These are phyloP conservation scores for Diaporthe ilicicola DNA, from an alignment of 2,329 filamentous ascomycete genomes.

Conservation along the genomic window DNA sequence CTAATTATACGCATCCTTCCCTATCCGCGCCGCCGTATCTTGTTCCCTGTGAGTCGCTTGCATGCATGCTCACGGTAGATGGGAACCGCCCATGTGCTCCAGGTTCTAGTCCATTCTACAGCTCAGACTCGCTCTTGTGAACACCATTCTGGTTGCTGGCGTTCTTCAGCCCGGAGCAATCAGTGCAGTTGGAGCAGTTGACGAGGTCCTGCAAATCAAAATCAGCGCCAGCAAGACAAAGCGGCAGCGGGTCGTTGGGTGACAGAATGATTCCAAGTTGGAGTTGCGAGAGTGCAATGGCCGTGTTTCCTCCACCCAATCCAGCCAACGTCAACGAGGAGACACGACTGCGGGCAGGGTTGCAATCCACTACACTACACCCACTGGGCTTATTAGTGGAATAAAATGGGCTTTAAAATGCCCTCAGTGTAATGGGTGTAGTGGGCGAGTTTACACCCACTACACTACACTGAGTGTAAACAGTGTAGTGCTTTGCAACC, in stretches of 20 bases:
- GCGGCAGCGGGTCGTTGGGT: background rate
- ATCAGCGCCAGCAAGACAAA: background rate
- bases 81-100: background rate
- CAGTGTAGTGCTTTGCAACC: too few relatives aligned
- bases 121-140: slow-evolving; percentile 21
- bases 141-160: slow-evolving; percentile 23
- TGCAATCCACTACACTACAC: too few relatives aligned
- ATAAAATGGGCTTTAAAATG: too few relatives aligned
- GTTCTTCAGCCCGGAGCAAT: slow-evolving; percentile 23
- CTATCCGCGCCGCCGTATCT: background rate
- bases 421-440: too few relatives aligned
- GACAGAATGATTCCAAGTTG: background rate
- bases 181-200: slow-evolving; percentile 30
- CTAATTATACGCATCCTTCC: background rate
- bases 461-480: too few relatives aligned
- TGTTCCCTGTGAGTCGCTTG: background rate
- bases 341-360: too few relatives aligned
- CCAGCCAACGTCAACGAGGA: too few relatives aligned
- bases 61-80: background rate
- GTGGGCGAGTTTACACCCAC: too few relatives aligned
- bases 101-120: background rate
- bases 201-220: slow-evolving; percentile 4
- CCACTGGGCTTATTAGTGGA: too few relatives aligned
- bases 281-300: too few relatives aligned
- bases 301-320: too few relatives aligned